phyloP scores from a whole-genome alignment of 352 stramenopile species.

The Pythium folliculosum region DNA sequence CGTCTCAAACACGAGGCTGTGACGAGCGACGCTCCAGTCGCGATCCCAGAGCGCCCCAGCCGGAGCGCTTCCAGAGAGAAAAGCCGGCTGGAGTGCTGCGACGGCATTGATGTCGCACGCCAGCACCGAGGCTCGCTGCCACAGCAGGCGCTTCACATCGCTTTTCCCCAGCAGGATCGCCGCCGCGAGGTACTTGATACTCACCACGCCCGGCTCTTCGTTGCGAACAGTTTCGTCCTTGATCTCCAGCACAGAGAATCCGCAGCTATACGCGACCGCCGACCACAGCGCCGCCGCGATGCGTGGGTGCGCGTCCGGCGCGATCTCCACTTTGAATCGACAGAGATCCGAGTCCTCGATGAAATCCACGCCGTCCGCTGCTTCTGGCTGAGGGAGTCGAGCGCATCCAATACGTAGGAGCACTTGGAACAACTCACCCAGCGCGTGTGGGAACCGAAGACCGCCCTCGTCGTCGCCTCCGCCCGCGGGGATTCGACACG shows the following conservation, averaged over 20 bases:
- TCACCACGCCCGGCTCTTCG: not conserved
- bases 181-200: not conserved
- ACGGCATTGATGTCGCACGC: not conserved
- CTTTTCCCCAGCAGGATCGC: not conserved
- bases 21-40: not conserved
- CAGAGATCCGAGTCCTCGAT: not conserved
- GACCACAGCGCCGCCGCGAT: slow-evolving; percentile 6
- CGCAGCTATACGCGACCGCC: slow-evolving; percentile 13
- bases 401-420: not conserved
- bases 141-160: not conserved
- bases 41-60: slow-evolving; percentile 5
- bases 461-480: not conserved
- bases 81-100: not conserved
- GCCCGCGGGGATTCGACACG: not conserved
- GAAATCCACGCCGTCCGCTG: no score
- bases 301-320: not conserved
- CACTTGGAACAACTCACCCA: slow-evolving; percentile 10
- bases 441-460: not conserved
- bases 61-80: not conserved
- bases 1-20: not conserved
- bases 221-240: not conserved
- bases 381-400: not conserved
- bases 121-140: not conserved
- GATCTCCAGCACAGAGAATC: not conserved
- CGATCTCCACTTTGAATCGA: not conserved